Conservation (phyloP, 2,329 filamentous ascomycete species). For the Macrophomina pseudophaseolina region DNA sequence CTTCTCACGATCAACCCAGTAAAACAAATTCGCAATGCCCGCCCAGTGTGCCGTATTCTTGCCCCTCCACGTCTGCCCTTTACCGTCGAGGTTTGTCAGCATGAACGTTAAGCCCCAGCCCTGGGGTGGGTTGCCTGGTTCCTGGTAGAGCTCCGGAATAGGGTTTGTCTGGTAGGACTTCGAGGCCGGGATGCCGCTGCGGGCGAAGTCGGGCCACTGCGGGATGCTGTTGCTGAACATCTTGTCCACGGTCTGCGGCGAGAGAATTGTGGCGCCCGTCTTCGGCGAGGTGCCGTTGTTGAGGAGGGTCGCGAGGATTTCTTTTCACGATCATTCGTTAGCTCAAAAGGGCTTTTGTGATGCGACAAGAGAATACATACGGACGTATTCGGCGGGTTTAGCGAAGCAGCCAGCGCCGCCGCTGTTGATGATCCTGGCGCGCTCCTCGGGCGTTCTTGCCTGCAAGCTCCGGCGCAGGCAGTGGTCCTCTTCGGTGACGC, state of each 20-base stretch:
- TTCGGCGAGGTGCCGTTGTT: constrained; percentile 67
- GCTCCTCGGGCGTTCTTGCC: constrained; percentile 51
- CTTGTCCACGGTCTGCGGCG: constrained; percentile 61
- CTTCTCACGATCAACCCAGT: constrained; percentile 67
- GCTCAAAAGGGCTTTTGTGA: background rate
- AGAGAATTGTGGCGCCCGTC: constrained; percentile 61
- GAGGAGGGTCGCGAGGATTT: constrained; percentile 65
- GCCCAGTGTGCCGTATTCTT: constrained; percentile 60
- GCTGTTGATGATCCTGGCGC: constrained; percentile 57
- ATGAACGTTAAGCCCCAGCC: constrained; percentile 69
- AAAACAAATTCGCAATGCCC: constrained; percentile 65
- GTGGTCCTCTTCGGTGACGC: constrained; percentile 54
- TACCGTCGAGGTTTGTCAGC: constrained; percentile 46
- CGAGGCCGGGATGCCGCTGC: constrained; percentile 50
- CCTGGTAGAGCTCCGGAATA: constrained; percentile 57
- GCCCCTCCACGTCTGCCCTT: constrained; percentile 16
- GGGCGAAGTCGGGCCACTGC: constrained; percentile 58
- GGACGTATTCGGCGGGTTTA: constrained; percentile 63
- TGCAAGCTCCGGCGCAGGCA: constrained; percentile 54
- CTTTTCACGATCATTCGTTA: constrained; percentile 38
- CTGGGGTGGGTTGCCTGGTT: constrained; percentile 58
- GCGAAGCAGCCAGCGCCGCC: constrained; percentile 68
- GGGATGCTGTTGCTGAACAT: constrained; percentile 71
- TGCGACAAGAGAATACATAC: constrained; percentile 45
- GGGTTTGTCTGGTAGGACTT: constrained; percentile 57